Conservation (phyloP, 805 yeast species). For the Teunomyces barrocoloradensis region DNA sequence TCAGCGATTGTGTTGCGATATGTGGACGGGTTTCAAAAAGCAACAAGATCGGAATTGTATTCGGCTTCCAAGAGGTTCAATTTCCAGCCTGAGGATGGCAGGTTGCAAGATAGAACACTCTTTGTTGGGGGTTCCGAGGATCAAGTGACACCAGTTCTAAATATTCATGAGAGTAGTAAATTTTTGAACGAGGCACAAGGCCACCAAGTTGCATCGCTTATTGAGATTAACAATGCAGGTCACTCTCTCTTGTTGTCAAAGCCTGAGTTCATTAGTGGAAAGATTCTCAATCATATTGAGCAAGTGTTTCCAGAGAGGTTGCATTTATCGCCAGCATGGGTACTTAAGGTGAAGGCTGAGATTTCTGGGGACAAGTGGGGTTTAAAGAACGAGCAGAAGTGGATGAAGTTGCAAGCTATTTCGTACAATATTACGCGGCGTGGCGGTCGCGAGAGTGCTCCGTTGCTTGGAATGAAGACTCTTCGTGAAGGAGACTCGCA, state of each 20-base stretch:
- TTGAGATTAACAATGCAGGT: constrained; percentile 51
- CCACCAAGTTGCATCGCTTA: constrained; percentile 30
- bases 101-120: constrained; percentile 44
- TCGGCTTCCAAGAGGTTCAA: constrained; percentile 35
- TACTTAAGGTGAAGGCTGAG: constrained; percentile 58
- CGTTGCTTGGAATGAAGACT: constrained; percentile 72
- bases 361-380: constrained; percentile 77
- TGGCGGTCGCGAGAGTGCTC: constrained; percentile 35
- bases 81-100: constrained; percentile 29
- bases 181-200: constrained; percentile 22
- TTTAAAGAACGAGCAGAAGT: constrained; percentile 68
- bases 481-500: constrained; percentile 58
- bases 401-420: constrained; percentile 56
- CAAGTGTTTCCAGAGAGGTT: constrained; percentile 44
- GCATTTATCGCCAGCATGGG: constrained; percentile 70
- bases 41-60: constrained; percentile 44
- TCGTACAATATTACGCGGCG: constrained; percentile 41
- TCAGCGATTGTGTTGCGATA: constrained; percentile 54
- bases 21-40: constrained; percentile 47
- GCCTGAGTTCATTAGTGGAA: constrained; percentile 64
- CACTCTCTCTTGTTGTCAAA: constrained; percentile 63
- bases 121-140: constrained; percentile 61
- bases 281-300: constrained; percentile 56
- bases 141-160: constrained; percentile 47
- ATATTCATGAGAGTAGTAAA: constrained; percentile 28